A percentile compares a stretch with the other conserved stretches of the same genome.
These are phyloP conservation scores for Fusarium subtropicale DNA, from an alignment of 2,329 filamentous ascomycete genomes.

Conservation along the genomic window DNA sequence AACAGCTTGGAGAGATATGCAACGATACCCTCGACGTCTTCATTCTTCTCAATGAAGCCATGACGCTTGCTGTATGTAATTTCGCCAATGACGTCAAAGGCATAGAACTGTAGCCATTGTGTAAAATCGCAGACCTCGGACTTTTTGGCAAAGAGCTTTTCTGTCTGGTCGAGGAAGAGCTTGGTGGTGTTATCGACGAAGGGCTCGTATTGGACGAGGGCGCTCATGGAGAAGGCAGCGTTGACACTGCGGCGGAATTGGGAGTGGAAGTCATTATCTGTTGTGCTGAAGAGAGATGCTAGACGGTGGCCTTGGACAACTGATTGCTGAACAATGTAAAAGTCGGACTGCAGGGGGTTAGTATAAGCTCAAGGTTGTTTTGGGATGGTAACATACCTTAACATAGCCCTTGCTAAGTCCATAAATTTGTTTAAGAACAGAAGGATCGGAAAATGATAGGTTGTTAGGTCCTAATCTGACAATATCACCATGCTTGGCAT, in stretches of 20 bases:
- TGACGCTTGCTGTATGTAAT: constrained; percentile 81
- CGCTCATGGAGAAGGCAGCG: constrained; percentile 80
- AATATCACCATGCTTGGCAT: constrained; percentile 77
- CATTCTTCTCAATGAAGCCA: constrained; percentile 79
- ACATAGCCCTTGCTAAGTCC: constrained; percentile 83
- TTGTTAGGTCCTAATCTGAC: constrained; percentile 80
- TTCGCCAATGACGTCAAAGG: constrained; percentile 84
- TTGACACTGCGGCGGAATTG: constrained; percentile 81
- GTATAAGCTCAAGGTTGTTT: constrained; percentile 53
- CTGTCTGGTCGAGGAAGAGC: constrained; percentile 74
- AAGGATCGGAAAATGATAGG: constrained; percentile 79
- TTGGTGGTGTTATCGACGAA: constrained; percentile 81
- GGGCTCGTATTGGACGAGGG: constrained; percentile 81
- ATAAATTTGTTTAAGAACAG: constrained; percentile 80
- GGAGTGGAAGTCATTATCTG: constrained; percentile 79
- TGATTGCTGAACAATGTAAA: constrained; percentile 83
- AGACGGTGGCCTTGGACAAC: constrained; percentile 75
- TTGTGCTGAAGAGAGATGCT: constrained; percentile 80
- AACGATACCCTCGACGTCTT: constrained; percentile 81
- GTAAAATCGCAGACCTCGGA: constrained; percentile 66
- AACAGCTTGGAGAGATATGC: constrained; percentile 72
- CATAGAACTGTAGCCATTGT: constrained; percentile 82
- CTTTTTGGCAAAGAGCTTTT: constrained; percentile 63
- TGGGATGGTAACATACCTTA: constrained; percentile 69
- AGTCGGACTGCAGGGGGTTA: constrained; percentile 69